Percentiles rank a stretch among this genome's conserved stretches.
phyloP scores from a whole-genome alignment of 805 yeast genomes.

The Metschnikowia dekortorum region DNA sequence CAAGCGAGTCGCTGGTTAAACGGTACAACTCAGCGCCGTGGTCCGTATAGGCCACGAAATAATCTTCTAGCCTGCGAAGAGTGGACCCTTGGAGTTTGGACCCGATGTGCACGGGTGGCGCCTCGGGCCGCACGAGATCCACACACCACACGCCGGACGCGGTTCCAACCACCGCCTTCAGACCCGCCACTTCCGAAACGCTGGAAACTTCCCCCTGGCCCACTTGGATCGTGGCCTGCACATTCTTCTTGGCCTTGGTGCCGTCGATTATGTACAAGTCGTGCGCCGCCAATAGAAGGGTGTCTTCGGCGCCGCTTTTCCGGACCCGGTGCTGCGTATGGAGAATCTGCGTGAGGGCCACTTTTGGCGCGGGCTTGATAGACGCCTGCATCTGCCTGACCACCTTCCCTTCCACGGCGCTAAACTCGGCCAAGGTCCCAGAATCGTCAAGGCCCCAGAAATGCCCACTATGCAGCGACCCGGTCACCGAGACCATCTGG shows the following conservation, averaged over 20 bases:
- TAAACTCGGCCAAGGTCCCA: slow-evolving; percentile 17
- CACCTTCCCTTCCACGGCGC: slow-evolving; percentile 25
- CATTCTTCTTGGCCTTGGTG: slow-evolving; percentile 19
- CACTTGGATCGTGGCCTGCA: slow-evolving; percentile 18
- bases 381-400: slow-evolving; percentile 1
- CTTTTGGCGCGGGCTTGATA: slow-evolving; percentile 10
- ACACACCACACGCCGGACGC: slow-evolving; percentile 2
- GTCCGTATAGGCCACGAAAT: slow-evolving; percentile 23
- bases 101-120: neutral
- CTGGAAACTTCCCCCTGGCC: slow-evolving; percentile 24
- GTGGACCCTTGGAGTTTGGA: neutral
- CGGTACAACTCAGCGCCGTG: slow-evolving; percentile 31
- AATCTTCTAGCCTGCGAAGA: slow-evolving; percentile 4
- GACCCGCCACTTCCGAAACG: neutral
- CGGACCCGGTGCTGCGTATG: slow-evolving; percentile 6
- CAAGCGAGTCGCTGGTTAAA: slow-evolving; percentile 9
- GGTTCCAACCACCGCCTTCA: neutral
- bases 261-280: slow-evolving; percentile 27
- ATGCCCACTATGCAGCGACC: slow-evolving; percentile 11
- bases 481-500: slow-evolving; percentile 16
- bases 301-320: slow-evolving; percentile 9
- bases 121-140: neutral
- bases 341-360: slow-evolving; percentile 19
- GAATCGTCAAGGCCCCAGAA: slow-evolving; percentile 23
- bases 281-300: slow-evolving; percentile 23